Percentiles rank a stretch among this genome's conserved stretches.
Evolutionary conservation across 2,329 filamentous ascomycete genomes (phyloP).

Genomic region (Pseudogymnoascus sp.): DNA sequence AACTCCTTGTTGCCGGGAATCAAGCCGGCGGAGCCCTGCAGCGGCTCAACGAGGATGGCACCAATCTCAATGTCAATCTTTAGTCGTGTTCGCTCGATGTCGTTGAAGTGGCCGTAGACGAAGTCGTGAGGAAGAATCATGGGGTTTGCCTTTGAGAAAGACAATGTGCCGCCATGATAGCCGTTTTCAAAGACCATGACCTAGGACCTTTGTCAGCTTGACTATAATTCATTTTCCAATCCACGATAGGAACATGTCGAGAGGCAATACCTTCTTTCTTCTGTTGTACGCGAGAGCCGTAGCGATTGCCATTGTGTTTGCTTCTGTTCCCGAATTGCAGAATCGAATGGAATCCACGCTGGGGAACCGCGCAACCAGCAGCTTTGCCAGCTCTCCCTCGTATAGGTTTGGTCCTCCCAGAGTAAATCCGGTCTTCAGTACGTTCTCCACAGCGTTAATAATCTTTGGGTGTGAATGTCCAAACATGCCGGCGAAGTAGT

Average conservation of each 20-base stretch:
- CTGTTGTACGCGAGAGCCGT: not conserved
- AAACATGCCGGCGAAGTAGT: slow-evolving; percentile 57
- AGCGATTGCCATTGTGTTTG: slow-evolving; percentile 51
- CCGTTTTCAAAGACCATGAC: slow-evolving; percentile 12
- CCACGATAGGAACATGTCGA: not conserved
- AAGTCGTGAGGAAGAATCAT: slow-evolving; percentile 36
- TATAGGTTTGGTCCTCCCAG: slow-evolving; percentile 44
- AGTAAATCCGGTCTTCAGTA: slow-evolving; percentile 42
- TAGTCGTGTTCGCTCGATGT: slow-evolving; percentile 36
- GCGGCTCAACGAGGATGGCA: slow-evolving; percentile 56
- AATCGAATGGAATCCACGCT: slow-evolving; percentile 48
- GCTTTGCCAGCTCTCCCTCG: slow-evolving; percentile 42
- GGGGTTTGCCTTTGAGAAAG: slow-evolving; percentile 29
- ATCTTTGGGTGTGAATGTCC: slow-evolving; percentile 56
- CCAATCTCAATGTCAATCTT: slow-evolving; percentile 23
- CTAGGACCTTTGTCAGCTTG: too few relatives aligned
- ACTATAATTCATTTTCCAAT: too few relatives aligned
- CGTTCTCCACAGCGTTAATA: slow-evolving; percentile 37
- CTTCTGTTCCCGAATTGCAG: slow-evolving; percentile 58
- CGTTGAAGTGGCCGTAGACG: slow-evolving; percentile 55
- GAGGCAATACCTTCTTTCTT: slow-evolving; percentile 31
- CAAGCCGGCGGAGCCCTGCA: slow-evolving; percentile 56
- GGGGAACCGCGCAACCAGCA: slow-evolving; percentile 44
- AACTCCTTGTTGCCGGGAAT: slow-evolving; percentile 34
- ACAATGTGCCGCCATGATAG: slow-evolving; percentile 24